A percentile compares a stretch with the other conserved stretches of the same genome.
Evolutionary conservation across 1,284 basidiomycete genomes (phyloP).

Genomic region (Cryptococcus hybrid): DNA sequence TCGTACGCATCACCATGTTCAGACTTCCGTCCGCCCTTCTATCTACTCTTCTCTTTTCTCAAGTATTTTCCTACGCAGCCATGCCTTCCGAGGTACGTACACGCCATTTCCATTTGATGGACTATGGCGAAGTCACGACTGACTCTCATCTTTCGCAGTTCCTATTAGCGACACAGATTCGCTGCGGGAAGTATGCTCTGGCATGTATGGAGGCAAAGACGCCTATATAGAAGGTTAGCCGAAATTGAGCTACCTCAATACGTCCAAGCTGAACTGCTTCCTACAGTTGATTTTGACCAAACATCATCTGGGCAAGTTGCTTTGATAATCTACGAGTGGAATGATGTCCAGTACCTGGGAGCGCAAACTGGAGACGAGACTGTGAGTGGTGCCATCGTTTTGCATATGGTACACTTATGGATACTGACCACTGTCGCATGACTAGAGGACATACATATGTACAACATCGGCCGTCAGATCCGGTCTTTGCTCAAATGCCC

Average conservation of each 20-base stretch:
- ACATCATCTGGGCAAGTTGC: constrained; percentile 82
- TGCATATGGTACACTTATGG: constrained; percentile 28
- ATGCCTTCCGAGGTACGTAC: too few species aligned
- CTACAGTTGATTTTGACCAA: constrained; percentile 73
- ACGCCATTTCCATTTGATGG: too few species aligned
- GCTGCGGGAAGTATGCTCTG: constrained; percentile 80
- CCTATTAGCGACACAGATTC: constrained; percentile 58
- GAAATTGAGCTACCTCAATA: not conserved
- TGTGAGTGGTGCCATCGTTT: constrained; percentile 27
- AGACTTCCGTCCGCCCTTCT: too few species aligned
- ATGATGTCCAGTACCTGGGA: constrained; percentile 79
- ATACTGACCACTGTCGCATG: constrained; percentile 3
- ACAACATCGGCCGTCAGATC: constrained; percentile 55
- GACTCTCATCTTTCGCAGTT: constrained; percentile 19
- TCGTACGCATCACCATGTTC: too few species aligned
- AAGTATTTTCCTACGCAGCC: too few species aligned
- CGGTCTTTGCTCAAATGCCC: constrained; percentile 64
- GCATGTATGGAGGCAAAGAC: constrained; percentile 74
- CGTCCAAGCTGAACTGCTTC: not conserved
- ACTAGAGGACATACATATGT: constrained; percentile 89
- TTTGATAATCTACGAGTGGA: constrained; percentile 94
- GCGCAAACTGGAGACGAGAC: constrained; percentile 47
- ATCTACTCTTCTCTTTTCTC: too few species aligned
- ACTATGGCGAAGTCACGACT: too few species aligned
- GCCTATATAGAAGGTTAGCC: not conserved